Conservation (phyloP, 228 moss, liverwort and hornwort species). For the Sphagnum magellanicum region DNA sequence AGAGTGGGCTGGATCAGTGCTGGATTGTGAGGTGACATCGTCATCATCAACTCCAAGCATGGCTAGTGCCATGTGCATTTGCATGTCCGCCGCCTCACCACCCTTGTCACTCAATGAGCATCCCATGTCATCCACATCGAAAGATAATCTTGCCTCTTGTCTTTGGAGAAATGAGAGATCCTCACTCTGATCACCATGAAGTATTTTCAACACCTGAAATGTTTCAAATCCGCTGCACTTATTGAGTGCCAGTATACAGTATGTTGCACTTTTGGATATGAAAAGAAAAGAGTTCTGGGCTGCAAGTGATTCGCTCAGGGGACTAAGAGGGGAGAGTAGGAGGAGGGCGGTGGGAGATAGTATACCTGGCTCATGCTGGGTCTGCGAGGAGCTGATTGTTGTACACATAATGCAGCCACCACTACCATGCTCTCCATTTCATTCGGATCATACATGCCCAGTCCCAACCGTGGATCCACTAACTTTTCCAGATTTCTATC, state of each 20-base stretch:
- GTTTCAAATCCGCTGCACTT: neutral
- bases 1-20: constrained; percentile 18
- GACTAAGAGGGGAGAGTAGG: neutral
- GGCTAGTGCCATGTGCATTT: constrained; percentile 36
- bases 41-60: constrained; percentile 24
- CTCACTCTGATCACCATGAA: constrained; percentile 48
- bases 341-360: neutral
- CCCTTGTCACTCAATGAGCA: constrained; percentile 22
- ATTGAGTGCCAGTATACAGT: too few species aligned
- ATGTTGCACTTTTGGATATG: too few species aligned
- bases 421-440: constrained; percentile 74
- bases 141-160: constrained; percentile 38
- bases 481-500: constrained; percentile 58
- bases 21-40: constrained; percentile 32
- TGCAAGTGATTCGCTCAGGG: neutral
- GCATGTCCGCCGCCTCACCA: constrained; percentile 39
- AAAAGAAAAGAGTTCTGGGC: neutral
- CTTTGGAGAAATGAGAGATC: constrained; percentile 14
- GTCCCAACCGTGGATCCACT: constrained; percentile 59
- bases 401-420: constrained; percentile 76
- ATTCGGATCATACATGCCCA: constrained; percentile 36
- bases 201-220: constrained; percentile 39
- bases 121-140: constrained; percentile 43
- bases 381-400: constrained; percentile 83
- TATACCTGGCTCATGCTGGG: constrained; percentile 75